These are phyloP conservation scores for Dissophora ornata DNA, from an alignment of 192 early-diverging fungal genomes.

Conservation along the genomic window DNA sequence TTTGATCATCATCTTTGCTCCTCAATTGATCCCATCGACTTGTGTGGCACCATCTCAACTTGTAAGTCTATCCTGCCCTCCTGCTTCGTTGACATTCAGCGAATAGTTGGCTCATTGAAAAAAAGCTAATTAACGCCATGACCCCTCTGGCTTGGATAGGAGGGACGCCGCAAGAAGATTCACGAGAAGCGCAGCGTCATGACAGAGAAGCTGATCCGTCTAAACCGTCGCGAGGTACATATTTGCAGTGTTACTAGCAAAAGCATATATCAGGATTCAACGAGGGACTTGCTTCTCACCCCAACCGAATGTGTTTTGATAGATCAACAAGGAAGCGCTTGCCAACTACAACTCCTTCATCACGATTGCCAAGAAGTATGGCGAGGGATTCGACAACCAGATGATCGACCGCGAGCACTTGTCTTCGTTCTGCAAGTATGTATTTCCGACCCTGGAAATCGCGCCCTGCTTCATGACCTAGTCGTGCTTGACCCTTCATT, in stretches of 20 bases:
- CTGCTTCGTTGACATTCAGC: too few relatives aligned
- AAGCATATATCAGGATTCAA: too few relatives aligned
- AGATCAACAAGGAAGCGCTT: conserved; percentile 58
- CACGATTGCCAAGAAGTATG: conserved; percentile 55
- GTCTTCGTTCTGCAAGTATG: conserved; percentile 61
- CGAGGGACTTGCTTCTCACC: too few relatives aligned
- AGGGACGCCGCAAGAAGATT: conserved; percentile 58
- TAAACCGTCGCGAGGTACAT: conserved; percentile 50
- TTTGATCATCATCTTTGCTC: conserved; percentile 61
- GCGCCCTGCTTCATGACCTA: too few relatives aligned
- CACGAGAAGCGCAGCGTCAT: conserved; percentile 59
- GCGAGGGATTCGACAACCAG: conserved; percentile 55
- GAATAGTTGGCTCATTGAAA: too few relatives aligned
- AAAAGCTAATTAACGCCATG: too few relatives aligned
- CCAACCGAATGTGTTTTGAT: too few relatives aligned
- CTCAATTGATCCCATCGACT: conserved; percentile 64
- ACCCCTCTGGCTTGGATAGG: too few relatives aligned
- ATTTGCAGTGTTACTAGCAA: neutral
- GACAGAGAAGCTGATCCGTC: conserved; percentile 57
- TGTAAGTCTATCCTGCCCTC: conserved; percentile 55
- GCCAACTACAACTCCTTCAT: conserved; percentile 51
- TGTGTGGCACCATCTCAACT: conserved; percentile 61
- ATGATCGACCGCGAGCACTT: conserved; percentile 62
- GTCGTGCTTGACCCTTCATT: too few relatives aligned
- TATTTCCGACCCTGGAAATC: too few relatives aligned